Conservation (phyloP, 768 basidiomycete species). For the Daedaleopsis sinensis region DNA sequence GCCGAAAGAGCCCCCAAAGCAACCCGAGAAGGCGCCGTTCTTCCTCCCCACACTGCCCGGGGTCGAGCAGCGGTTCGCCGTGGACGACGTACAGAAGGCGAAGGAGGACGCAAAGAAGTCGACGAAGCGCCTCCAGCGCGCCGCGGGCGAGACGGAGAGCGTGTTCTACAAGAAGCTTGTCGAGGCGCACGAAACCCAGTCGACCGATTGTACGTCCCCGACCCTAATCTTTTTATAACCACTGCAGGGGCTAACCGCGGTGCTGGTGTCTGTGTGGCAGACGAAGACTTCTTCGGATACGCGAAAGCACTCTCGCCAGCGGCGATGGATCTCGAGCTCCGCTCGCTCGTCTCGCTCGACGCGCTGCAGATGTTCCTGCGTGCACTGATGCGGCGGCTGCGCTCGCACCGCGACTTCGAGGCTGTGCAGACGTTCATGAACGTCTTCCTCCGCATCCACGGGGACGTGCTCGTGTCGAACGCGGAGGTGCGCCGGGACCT, state of each 20-base stretch:
- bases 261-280: constrained; percentile 38
- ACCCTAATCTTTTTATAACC: neutral
- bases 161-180: constrained; percentile 70
- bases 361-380: constrained; percentile 69
- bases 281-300: constrained; percentile 82
- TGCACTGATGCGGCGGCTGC: constrained; percentile 72
- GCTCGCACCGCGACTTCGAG: constrained; percentile 89
- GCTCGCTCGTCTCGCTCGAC: constrained; percentile 68
- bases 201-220: constrained; percentile 49
- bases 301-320: constrained; percentile 89
- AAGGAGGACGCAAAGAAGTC: constrained; percentile 38
- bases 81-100: constrained; percentile 45
- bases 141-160: constrained; percentile 56
- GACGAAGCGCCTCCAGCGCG: constrained; percentile 57
- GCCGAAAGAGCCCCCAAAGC: constrained; percentile 94
- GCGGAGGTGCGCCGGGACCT: constrained; percentile 62
- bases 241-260: neutral
- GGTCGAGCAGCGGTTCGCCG: constrained; percentile 79
- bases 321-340: constrained; percentile 88
- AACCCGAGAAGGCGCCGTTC: constrained; percentile 94
- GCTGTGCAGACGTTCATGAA: constrained; percentile 88
- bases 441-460: constrained; percentile 85
- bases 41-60: constrained; percentile 94
- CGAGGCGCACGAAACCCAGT: constrained; percentile 56
- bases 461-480: constrained; percentile 76